Percentiles rank a stretch among this genome's conserved stretches.
phyloP scores from a whole-genome alignment of 2,329 filamentous ascomycete species.

The Nothopassalora personata region DNA sequence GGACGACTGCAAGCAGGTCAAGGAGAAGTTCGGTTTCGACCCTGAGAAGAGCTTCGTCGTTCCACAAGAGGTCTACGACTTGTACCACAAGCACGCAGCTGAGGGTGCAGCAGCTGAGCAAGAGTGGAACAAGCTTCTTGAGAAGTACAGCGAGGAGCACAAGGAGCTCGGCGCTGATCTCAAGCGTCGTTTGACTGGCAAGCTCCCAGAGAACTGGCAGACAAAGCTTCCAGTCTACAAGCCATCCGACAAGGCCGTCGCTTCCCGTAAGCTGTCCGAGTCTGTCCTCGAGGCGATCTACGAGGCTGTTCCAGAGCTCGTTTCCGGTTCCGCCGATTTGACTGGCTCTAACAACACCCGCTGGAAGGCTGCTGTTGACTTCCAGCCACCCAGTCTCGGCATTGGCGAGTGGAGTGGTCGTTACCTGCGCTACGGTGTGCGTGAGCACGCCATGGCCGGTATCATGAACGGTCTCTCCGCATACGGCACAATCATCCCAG shows the following conservation, averaged over 20 bases:
- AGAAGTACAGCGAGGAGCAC: slow-evolving; percentile 77
- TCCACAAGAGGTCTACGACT: slow-evolving; percentile 88
- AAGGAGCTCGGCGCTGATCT: slow-evolving; percentile 76
- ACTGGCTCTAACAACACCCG: slow-evolving; percentile 98
- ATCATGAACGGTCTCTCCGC: slow-evolving; percentile 93
- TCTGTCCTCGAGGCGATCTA: slow-evolving; percentile 85
- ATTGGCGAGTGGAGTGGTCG: slow-evolving; percentile 88
- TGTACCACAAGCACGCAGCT: slow-evolving; percentile 76
- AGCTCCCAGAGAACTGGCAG: slow-evolving; percentile 95
- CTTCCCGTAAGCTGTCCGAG: slow-evolving; percentile 95
- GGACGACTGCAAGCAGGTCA: slow-evolving; percentile 89
- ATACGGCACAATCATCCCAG: slow-evolving; percentile 92
- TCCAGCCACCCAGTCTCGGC: slow-evolving; percentile 81
- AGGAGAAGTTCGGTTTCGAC: slow-evolving; percentile 94
- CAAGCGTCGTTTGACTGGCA: slow-evolving; percentile 68
- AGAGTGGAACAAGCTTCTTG: slow-evolving; percentile 91
- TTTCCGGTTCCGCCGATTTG: slow-evolving; percentile 95
- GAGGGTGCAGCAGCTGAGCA: slow-evolving; percentile 84
- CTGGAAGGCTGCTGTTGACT: slow-evolving; percentile 95
- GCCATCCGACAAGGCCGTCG: slow-evolving; percentile 73
- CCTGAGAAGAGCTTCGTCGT: slow-evolving; percentile 89
- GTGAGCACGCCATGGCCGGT: slow-evolving; percentile 86
- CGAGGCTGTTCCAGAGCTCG: slow-evolving; percentile 74
- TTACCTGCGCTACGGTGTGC: slow-evolving; percentile 88
- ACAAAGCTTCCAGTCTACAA: slow-evolving; percentile 89